Evolutionary conservation across 2,329 filamentous ascomycete genomes (phyloP), one percentile per base, ranked within the genome.

Genomic region (Xylariaceae sp.): DNA sequence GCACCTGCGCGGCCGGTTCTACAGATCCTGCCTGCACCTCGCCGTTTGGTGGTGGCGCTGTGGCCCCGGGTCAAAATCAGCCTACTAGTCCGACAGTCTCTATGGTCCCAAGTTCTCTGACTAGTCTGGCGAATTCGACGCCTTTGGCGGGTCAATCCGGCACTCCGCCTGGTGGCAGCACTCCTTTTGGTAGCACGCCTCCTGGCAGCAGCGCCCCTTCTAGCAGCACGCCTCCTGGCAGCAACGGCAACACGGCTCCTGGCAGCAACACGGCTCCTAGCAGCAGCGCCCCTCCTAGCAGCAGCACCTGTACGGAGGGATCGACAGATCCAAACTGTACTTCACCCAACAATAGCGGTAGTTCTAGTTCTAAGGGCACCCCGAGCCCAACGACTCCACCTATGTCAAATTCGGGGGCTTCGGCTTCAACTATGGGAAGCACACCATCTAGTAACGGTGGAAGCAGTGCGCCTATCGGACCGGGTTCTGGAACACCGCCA

Each of bases 11-110:
- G 12, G 39, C 55, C 7, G 59, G 51, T 26, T 57, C 59, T n/a
- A 58, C 58, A n/a, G 56, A 63, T 52, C 53, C 61, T 48, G 18
- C 55, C 15, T 64, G 59, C 18, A 62, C 46, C 26, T 54, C 56
- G 13, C 51, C 55, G n/a, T 51, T 13, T 22, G 46, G 43, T 29
- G 56, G 48, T 19, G 52, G 42, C 8, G 29, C 45, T 39, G 51
- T 46, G 8, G 47, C 54, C 34, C 51, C 61, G 12, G 48, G 56
- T 32, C 53, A 56, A 22, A 51, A 43, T 26, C 55, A 53, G 18
- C 51, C 56, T 9, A 56, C 51, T 13, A 40, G 46, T 32, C 9
- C 16, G 16, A 46, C 32, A 12, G 47, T n/a, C 47, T 30, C 40
- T 18, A 53, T 47, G 22, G 47, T 29, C 8, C 44, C 57, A 15